These are phyloP conservation scores for Petrea volubilis DNA, from an alignment of 257 asterid species.

Conservation along the genomic window DNA sequence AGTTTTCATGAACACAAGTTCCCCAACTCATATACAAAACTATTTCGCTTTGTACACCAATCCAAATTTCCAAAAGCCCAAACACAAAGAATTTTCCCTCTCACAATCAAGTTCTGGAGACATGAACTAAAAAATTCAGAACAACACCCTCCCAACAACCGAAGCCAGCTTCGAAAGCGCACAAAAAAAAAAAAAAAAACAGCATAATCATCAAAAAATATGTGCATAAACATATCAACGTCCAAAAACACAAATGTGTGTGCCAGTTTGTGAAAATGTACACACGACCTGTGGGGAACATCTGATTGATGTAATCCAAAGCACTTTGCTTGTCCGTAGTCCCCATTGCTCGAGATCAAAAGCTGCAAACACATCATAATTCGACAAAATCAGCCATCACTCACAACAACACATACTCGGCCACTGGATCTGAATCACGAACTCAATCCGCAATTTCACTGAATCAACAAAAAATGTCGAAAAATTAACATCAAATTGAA, in stretches of 20 bases:
- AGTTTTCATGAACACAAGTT: background rate
- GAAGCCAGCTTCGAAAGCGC: too few species aligned
- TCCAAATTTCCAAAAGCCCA: slow-evolving; percentile 18
- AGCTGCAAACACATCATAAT: slow-evolving; percentile 23
- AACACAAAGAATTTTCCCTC: background rate
- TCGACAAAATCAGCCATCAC: slow-evolving; percentile 15
- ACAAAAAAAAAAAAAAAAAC: background rate
- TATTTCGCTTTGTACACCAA: slow-evolving; percentile 1
- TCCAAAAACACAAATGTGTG: background rate
- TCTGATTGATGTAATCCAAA: slow-evolving; percentile 93
- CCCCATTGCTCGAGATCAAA: slow-evolving; percentile 48
- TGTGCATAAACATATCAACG: slow-evolving; percentile 2
- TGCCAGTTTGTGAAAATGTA: background rate
- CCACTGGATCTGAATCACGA: slow-evolving; percentile 33
- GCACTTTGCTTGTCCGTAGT: slow-evolving; percentile 76
- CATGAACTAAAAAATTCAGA: background rate
- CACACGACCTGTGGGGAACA: slow-evolving; percentile 84
- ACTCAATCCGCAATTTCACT: slow-evolving; percentile 18
- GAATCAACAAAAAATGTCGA: slow-evolving; percentile 20
- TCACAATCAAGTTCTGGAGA: slow-evolving; percentile 1
- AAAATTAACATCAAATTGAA: slow-evolving; percentile 8
- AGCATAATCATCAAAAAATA: background rate
- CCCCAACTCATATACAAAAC: background rate
- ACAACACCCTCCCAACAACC: slow-evolving; percentile 14
- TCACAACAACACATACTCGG: slow-evolving; percentile 19